Base-by-base conservation (phyloP, 768 basidiomycete species). In the Kwoniella mangroviensis region DNA sequence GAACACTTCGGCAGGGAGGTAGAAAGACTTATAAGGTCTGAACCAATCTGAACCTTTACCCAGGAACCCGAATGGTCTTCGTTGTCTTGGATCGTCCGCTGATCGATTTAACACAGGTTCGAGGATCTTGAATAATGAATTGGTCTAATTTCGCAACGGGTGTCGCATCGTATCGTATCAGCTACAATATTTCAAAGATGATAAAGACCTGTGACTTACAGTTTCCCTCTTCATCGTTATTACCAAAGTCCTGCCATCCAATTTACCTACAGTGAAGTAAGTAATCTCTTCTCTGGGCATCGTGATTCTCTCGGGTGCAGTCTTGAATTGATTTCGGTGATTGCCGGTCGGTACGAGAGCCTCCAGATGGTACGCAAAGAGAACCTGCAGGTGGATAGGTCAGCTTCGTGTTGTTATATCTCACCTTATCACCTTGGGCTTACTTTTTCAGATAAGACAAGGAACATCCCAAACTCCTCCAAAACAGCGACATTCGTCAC, bases 191-290 rank as follows among this genome's bases (percentile, higher is more conserved):
- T 1, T 34, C 6, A 34, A 34, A 7, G 0, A 34, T 34, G 34
- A 34, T 34, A 34, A 41, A 17, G 9, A n/a, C 3, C 5, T 15
- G 17, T 17, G 3, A 80, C 87, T 43, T 73, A 89, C 89, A 53
- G 92, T 92, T 85, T 95, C 95, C 84, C 92, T 92, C 87, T 94
- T 94, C 91, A 97, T 95, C 81, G 92, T 96, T 53, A 96, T 89
- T 26, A 98, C 90, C 22, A 99, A 85, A 0, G 95, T 97, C 6
- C 96, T 89, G 13, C 91, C 91, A 59, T 90, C 89, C 21, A 98
- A 86, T 59, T 88, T 90, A 4, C 96, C 96, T 26, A 96, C 93
- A 75, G 91, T 92, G 85, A 99, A 98, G 86, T 96, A 98, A 71
- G 93, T 90, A 11, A 98, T 93, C 72, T 98, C 94, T 51, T 69